Base-by-base conservation (phyloP, 352 stramenopile genomes). In the Phytophthora chlamydospora region DNA sequence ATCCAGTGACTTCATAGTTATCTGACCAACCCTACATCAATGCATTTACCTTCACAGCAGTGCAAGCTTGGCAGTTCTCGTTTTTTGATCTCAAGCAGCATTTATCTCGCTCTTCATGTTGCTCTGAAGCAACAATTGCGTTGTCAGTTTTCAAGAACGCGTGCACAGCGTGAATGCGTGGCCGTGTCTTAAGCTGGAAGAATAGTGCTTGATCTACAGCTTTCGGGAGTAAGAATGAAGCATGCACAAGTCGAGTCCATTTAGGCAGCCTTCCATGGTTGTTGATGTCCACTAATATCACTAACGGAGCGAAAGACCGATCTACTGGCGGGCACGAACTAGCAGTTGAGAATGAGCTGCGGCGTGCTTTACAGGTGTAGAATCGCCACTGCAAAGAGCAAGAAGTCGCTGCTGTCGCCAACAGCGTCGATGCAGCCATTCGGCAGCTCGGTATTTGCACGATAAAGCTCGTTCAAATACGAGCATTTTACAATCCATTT, bases 1-100 rank as follows among this genome's bases (percentile, higher is more conserved):
- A 91, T 83, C 82, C 78, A 87, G 76, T 75, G 82, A 85, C 82
- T 91, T 91, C 82, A 91, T 91, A 91, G 82, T 91, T 91, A 91
- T 91, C 82, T 91, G 82, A 91, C 78, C 82, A 84, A 66, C 71
- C 62, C 39, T 45, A 36, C n/a, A 50, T 2, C 21, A 47, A 47
- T 29, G 2, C 41, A 52, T 44, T 17, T 38, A 19, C 12, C 10
- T 40, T 55, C 3, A 33, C 32, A 12, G 17, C 11, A 24, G 10
- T 35, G 71, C 66, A 9, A 90, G 64, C 34, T 74, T 77, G 3
- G 65, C 64, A 34, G 70, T 59, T 32, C 86, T 88, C 6, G 66
- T 66, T 58, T 91, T 78, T 41, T 86, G 54, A 34, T 89, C 3
- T 72, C 75, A 31, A 73, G 24, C 6, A 92, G 59, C 45, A 12